Evolutionary conservation across 164 flowering plant genomes (phyloP).

Genomic region (Hamamelis virginiana): DNA sequence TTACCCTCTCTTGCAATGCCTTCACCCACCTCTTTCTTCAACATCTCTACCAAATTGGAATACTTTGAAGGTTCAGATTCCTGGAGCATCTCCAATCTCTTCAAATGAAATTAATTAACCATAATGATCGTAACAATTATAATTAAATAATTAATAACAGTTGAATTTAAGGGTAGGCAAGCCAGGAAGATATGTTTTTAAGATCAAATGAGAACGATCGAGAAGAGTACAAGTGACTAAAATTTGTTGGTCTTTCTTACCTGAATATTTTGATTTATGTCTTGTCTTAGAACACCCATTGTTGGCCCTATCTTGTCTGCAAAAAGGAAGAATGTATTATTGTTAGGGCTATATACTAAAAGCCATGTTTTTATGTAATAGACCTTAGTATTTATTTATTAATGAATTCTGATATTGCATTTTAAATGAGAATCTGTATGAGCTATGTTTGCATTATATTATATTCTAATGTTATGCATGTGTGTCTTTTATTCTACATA

Average conservation of each 20-base stretch:
- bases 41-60: constrained; percentile 58
- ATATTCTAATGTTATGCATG: too few species aligned
- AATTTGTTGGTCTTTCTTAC: constrained; percentile 23
- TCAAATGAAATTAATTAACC: too few species aligned
- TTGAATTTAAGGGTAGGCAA: neutral
- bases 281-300: constrained; percentile 87
- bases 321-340: constrained; percentile 14
- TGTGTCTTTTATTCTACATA: too few species aligned
- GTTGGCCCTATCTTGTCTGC: constrained; percentile 96
- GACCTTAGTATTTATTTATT: too few species aligned
- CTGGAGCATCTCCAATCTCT: constrained; percentile 64
- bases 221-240: too few species aligned
- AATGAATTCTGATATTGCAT: too few species aligned
- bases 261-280: constrained; percentile 71
- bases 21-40: constrained; percentile 68
- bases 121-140: too few species aligned
- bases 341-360: too few species aligned
- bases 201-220: too few species aligned
- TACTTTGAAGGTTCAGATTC: constrained; percentile 54
- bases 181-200: neutral
- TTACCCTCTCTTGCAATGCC: constrained; percentile 50
- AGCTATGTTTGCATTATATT: too few species aligned
- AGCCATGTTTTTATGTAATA: too few species aligned
- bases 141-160: neutral
- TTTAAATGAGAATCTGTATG: too few species aligned